Base-by-base conservation (phyloP, 495 filamentous ascomycete species). In the Trichoderma reesei region DNA sequence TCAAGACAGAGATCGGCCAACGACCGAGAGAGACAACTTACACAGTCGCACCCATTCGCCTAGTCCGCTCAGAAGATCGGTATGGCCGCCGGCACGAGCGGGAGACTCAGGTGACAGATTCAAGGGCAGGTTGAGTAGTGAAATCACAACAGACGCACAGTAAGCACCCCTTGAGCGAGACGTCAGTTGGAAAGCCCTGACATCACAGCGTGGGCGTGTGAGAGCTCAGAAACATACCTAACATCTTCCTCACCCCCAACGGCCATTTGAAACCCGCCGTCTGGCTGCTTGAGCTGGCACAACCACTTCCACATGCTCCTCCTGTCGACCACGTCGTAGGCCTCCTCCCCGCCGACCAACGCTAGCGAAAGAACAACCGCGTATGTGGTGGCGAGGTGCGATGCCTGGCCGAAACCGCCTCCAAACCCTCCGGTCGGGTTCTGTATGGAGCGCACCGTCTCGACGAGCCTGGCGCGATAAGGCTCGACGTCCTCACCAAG, bases 241-340 rank as follows among this genome's bases (percentile, higher is more conserved):
- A 97, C 89, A 75, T 98, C 94, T 73, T 90, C 87, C 78, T 98
- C 94, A 38, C 92, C 94, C 59, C 87, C 88, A 38, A 87, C 75
- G 61, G 84, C 85, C 69, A 98, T 84, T 60, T 84, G 81, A 70
- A 98, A 97, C 3, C 88, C 90, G 41, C 94, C 95, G 72, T 90
- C 85, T 7, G 79, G 73, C 69, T 94, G 87, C 79, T 97, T 98
- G 63, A 98, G 78, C 31, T 75, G 75, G 65, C 90, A 88, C 13
- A 98, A 80, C 88, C 90, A 98, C 72, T 79, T 86, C 89, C 92
- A 96, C 87, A 98, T 87, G 60, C 87, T 79, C 68, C 83, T 82
- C 51, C 92, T 85, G 76, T 98, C 88, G 38, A 98, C 81, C 63
- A 95, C 74, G 65, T 84, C 82, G 67, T 88, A 86, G 26, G 87